Percentiles rank a stretch among this genome's conserved stretches.
phyloP scores from a whole-genome alignment of 352 stramenopile genomes.

The Pythium phragmitis region DNA sequence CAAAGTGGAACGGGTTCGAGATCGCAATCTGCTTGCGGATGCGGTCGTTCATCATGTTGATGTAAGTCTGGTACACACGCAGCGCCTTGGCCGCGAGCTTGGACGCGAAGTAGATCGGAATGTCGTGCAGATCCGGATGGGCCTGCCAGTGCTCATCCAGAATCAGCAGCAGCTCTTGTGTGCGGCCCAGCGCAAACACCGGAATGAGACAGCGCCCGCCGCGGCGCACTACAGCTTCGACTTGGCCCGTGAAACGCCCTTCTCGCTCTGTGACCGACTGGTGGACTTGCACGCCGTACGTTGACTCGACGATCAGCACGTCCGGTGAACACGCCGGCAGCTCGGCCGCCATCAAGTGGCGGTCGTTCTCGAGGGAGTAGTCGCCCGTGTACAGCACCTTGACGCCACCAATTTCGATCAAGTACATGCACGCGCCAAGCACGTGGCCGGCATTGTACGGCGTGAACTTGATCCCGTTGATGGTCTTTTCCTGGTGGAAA shows the following conservation, averaged over 20 bases:
- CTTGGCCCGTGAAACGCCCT: slow-evolving; percentile 94
- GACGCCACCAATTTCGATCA: slow-evolving; percentile 97
- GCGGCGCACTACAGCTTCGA: slow-evolving; percentile 95
- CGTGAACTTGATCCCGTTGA: slow-evolving; percentile 98
- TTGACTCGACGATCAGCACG: slow-evolving; percentile 99
- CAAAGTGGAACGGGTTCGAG: slow-evolving; percentile 97
- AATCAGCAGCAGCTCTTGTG: slow-evolving; percentile 98
- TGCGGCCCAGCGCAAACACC: slow-evolving; percentile 98
- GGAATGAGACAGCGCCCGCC: slow-evolving; percentile 98
- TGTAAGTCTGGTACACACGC: slow-evolving; percentile 99
- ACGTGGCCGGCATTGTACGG: slow-evolving; percentile 99
- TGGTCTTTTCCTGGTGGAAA: slow-evolving; percentile 97
- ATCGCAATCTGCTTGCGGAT: slow-evolving; percentile 97
- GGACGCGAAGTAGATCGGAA: slow-evolving; percentile 99
- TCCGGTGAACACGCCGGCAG: slow-evolving; percentile 89
- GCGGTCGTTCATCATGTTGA: slow-evolving; percentile 99
- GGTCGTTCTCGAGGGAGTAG: slow-evolving; percentile 98
- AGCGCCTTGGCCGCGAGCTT: slow-evolving; percentile 95
- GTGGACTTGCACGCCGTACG: slow-evolving; percentile 98
- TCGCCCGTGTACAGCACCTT: slow-evolving; percentile 98
- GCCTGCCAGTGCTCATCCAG: slow-evolving; percentile 99
- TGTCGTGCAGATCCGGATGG: slow-evolving; percentile 92
- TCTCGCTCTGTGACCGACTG: slow-evolving; percentile 95
- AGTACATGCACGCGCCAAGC: slow-evolving; percentile 99
- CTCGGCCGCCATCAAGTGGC: slow-evolving; percentile 95